Evolutionary conservation across 2,329 filamentous ascomycete species (phyloP), one percentile per base, ranked within the genome.

Genomic region (Aspergillus felis): DNA sequence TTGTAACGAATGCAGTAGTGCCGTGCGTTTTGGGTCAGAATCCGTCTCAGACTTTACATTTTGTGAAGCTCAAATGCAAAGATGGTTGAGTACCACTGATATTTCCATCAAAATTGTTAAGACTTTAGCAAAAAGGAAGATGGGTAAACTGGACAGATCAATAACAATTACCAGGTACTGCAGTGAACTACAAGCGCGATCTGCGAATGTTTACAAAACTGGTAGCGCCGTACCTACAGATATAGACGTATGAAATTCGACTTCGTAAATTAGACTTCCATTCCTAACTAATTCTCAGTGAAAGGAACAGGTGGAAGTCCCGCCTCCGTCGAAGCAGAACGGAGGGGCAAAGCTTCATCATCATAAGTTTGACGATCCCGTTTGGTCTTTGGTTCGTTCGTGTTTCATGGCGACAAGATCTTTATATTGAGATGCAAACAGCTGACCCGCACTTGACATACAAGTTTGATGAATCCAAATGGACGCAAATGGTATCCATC

Each of bases 371-470:
- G 50, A 57, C 52, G 54, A 59, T 51, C 49, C 49, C 27, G 52
- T 38, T 60, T 57, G 46, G 55, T 62, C 57, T 44, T 59, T 55
- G 49, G 56, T 62, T 59, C 54, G 53, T 64, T 62, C 58, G 60
- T 38, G 32, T 38, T 38, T 38, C 65, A 72, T 70, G 69, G 67
- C 71, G 69, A 72, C 69, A 72, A 72, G 67, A 70, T 70, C 68
- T 71, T 67, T 72, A 69, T 71, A 72, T 73, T 73, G 69, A 73
- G 66, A 68, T 71, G 69, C 66, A 73, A 71, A 73, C 67, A 72
- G 68, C 67, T 71, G 69, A 70, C 68, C 69, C 69, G 68, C 67
- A 69, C 66, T 70, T 70, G 69, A 72, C 68, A 73, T 73, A 73
- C 71, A 73, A 71, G 64, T 66, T 64, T 66, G 68, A 73, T 69